A percentile compares a stretch with the other conserved stretches of the same genome.
phyloP scores from a whole-genome alignment of 2,329 filamentous ascomycete genomes.

The Blumeria hordei region DNA sequence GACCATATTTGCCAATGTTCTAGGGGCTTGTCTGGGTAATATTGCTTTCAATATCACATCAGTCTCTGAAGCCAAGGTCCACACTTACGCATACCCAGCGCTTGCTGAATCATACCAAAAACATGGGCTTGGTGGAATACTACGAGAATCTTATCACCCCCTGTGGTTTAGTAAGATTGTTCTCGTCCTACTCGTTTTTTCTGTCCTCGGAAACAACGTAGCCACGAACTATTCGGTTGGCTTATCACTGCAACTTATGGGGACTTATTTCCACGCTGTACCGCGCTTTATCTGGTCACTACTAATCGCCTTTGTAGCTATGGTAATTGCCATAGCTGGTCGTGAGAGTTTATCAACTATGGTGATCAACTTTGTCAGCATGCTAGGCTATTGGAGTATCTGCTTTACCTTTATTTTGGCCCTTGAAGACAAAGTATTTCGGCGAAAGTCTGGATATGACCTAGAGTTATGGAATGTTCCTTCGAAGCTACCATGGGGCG shows the following conservation, averaged over 20 bases:
- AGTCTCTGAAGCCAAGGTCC: background rate
- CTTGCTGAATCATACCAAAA: conserved; percentile 18
- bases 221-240: conserved; percentile 14
- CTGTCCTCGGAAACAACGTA: conserved; percentile 14
- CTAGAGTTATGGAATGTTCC: conserved; percentile 12
- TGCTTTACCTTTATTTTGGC: conserved; percentile 13
- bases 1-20: conserved; percentile 19
- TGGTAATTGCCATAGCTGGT: conserved; percentile 12
- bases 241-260: conserved; percentile 12
- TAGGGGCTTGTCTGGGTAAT: conserved; percentile 20
- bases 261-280: conserved; percentile 15
- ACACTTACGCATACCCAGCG: conserved; percentile 16
- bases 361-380: conserved; percentile 12
- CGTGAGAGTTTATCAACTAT: conserved; percentile 10
- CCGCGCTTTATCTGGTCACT: conserved; percentile 15
- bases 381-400: conserved; percentile 14
- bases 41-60: conserved; percentile 12
- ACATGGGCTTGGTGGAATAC: conserved; percentile 22
- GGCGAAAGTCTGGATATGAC: conserved; percentile 10
- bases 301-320: conserved; percentile 11
- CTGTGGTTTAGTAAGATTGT: conserved; percentile 23
- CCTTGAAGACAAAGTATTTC: conserved; percentile 12
- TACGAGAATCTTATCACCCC: conserved; percentile 22
- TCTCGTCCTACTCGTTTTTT: conserved; percentile 14
- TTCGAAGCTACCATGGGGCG: conserved; percentile 10